Percentiles rank a stretch among this genome's conserved stretches.
Evolutionary conservation across 1,139 yeast genomes (phyloP).

Genomic region (Geotrichum klebahnii): DNA sequence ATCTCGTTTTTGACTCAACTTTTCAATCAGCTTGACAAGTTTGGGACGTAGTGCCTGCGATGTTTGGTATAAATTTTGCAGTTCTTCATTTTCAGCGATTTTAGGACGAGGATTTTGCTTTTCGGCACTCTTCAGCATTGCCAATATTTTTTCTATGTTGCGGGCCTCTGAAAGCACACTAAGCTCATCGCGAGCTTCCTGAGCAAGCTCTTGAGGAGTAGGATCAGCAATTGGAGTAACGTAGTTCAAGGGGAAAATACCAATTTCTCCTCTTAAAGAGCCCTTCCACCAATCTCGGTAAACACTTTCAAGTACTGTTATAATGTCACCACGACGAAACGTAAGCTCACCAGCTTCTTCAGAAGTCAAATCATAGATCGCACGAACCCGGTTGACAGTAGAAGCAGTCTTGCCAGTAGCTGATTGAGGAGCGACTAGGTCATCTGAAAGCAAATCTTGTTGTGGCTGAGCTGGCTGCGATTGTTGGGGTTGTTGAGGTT

Average conservation of each 20-base stretch:
- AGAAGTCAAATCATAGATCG: conserved; percentile 74
- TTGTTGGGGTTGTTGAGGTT: too few relatives aligned
- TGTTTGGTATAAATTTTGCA: conserved; percentile 59
- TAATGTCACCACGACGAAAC: conserved; percentile 44
- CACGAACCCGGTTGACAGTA: conserved; percentile 66
- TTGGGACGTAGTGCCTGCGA: conserved; percentile 70
- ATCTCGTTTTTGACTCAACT: conserved; percentile 67
- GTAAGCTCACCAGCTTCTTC: conserved; percentile 48
- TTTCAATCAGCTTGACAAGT: conserved; percentile 67
- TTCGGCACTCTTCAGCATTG: conserved; percentile 51
- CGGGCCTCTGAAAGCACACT: conserved; percentile 47
- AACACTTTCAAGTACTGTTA: conserved; percentile 80
- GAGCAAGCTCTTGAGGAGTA: conserved; percentile 50
- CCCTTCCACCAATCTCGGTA: conserved; percentile 98
- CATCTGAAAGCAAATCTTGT: conserved; percentile 25
- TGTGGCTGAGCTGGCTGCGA: conserved; percentile 17
- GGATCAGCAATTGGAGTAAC: conserved; percentile 76
- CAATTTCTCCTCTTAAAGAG: conserved; percentile 69
- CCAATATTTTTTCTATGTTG: conserved; percentile 62
- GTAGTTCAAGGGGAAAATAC: conserved; percentile 92
- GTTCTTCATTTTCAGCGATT: conserved; percentile 44
- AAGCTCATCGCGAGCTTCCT: conserved; percentile 45
- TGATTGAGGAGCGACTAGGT: conserved; percentile 7
- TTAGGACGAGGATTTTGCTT: conserved; percentile 23
- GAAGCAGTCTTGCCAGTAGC: conserved; percentile 35